Base-by-base conservation (phyloP, 2,329 filamentous ascomycete genomes). In the Colletotrichum ledebouriae region DNA sequence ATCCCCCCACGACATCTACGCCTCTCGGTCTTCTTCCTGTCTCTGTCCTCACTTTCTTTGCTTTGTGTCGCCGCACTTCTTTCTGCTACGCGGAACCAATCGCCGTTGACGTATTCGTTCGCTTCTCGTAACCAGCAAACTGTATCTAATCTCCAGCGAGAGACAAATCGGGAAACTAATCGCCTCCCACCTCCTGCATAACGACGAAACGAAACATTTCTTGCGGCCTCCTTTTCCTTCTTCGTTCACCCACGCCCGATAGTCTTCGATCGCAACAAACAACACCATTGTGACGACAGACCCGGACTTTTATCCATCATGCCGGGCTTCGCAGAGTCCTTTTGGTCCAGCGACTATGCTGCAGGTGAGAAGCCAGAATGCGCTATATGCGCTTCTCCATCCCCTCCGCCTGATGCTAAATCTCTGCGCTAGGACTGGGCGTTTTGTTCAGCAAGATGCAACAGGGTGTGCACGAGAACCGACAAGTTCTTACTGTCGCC, bases 321-420 rank as follows among this genome's bases (percentile, higher is more conserved):
- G 92, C 92, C 92, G 74, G 89, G 93, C 75, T 98, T 99, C 82
- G 90, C 94, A 74, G 94, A 95, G 83, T 97, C 94, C 58, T 98
- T 99, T 84, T 99, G 96, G 96, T 97, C 96, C 71, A 89, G 89
- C 78, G 96, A 99, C 87, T 98, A 98, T 86, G 95, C 95, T 78
- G 94, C 93, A 85, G 94, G 92, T 92, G 83, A 79, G 87, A 76
- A 68, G 44, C 61, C 53, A 29, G 20, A 4, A 41, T 57, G 53
- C 42, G 52, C 49, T 22, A 17, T n/a, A 22, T 17, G 34, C 59
- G 37, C 50, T 29, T 22, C 49, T 42, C 34, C 29, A 47, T 46
- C 41, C 15, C 59, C 56, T 50, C 4, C 7, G 15, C 11, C 53
- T 25, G 17, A 39, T 41, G 47, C 61, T 67, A 46, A 70, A 20